These are phyloP conservation scores for Trichoderma polysporum DNA, from an alignment of 2,329 filamentous ascomycete genomes.

Conservation along the genomic window DNA sequence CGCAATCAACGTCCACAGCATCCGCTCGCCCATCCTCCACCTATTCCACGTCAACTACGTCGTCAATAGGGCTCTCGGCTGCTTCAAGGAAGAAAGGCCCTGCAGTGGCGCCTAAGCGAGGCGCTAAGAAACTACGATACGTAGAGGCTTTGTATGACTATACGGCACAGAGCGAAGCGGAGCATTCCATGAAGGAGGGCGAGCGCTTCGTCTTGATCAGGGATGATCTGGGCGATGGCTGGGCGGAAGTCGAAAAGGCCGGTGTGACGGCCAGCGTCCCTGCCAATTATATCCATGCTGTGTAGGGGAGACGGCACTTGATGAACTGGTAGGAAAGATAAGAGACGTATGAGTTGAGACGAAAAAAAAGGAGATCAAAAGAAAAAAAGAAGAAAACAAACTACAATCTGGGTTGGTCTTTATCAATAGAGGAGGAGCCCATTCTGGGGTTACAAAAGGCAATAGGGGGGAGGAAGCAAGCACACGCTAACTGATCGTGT, in stretches of 20 bases:
- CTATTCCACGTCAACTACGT: constrained; percentile 67
- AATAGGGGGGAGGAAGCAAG: background rate
- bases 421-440: background rate
- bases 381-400: background rate
- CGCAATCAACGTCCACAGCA: constrained; percentile 44
- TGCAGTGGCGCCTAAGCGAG: constrained; percentile 83
- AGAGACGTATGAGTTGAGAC: too few relatives aligned
- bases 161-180: constrained; percentile 76
- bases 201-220: constrained; percentile 89
- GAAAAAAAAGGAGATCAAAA: background rate
- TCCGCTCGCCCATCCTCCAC: constrained; percentile 67
- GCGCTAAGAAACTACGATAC: constrained; percentile 91
- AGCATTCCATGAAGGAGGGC: constrained; percentile 88
- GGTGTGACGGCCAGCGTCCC: constrained; percentile 86
- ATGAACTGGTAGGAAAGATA: background rate
- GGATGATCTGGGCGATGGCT: constrained; percentile 87
- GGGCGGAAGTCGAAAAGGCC: constrained; percentile 94
- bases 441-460: too few relatives aligned
- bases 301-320: constrained; percentile 43
- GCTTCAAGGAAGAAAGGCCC: constrained; percentile 80
- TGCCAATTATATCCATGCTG: constrained; percentile 84
- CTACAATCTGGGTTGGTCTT: too few relatives aligned
- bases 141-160: constrained; percentile 95
- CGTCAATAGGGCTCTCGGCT: constrained; percentile 31
- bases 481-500: background rate